A percentile compares a stretch with the other conserved stretches of the same genome.
Conservation (phyloP, 768 basidiomycete genomes). For the Pisolithus marmoratus region DNA sequence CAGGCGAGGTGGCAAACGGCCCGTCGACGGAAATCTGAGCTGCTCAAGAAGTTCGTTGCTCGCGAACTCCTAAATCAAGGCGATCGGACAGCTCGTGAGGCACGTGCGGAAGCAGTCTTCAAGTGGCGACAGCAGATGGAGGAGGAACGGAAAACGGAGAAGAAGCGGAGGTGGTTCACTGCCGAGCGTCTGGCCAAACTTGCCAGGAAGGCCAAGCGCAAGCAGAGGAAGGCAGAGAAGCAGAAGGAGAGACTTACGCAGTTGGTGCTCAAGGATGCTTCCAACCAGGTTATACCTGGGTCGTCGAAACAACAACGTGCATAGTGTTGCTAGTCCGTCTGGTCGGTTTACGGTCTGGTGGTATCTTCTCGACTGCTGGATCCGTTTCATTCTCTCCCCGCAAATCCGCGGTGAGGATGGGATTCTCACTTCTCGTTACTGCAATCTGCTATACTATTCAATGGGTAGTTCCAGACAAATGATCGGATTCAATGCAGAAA, state of each 20-base stretch:
- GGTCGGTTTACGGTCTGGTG: not conserved
- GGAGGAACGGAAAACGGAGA: constrained; percentile 51
- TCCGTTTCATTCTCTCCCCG: not conserved
- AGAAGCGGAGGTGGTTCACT: constrained; percentile 50
- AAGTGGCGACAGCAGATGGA: constrained; percentile 62
- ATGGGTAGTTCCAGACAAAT: too few relatives aligned
- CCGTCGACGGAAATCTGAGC: constrained; percentile 39
- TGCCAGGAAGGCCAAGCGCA: constrained; percentile 31
- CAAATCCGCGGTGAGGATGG: too few relatives aligned
- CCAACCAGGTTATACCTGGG: constrained; percentile 56
- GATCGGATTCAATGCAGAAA: too few relatives aligned
- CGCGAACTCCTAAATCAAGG: constrained; percentile 51
- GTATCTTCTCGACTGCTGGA: not conserved
- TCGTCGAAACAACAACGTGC: constrained; percentile 5
- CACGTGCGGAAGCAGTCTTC: constrained; percentile 68
- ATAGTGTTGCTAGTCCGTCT: not conserved
- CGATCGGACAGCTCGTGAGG: constrained; percentile 57
- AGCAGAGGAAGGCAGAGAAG: constrained; percentile 38
- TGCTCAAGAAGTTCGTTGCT: constrained; percentile 49
- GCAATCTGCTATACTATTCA: too few relatives aligned
- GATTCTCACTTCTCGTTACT: too few relatives aligned
- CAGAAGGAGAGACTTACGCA: constrained; percentile 52
- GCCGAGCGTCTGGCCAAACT: constrained; percentile 33
- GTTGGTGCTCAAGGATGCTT: constrained; percentile 45
- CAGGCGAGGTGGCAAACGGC: constrained; percentile 67